Evolutionary conservation across 78 protist genomes (phyloP).

Genomic region (Chrysochromulina tobinii): DNA sequence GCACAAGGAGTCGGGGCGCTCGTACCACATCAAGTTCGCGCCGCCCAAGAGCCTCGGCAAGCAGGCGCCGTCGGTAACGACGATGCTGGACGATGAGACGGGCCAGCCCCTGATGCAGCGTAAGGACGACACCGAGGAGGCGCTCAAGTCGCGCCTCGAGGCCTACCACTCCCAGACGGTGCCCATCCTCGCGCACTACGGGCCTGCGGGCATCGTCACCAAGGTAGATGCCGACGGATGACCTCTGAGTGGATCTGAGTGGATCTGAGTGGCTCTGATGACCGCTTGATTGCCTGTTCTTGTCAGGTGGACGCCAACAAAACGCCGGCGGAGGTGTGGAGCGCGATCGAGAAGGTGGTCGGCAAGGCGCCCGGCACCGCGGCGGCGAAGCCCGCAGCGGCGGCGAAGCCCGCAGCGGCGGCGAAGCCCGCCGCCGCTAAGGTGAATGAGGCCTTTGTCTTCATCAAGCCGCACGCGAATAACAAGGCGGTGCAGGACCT

Average conservation of each 20-base stretch:
- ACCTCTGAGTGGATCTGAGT: no score
- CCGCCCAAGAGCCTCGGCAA: constrained; percentile 63
- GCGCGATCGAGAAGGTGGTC: no score
- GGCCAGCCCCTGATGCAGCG: constrained; percentile 92
- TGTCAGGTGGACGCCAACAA: no score
- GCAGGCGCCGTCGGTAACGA: background rate
- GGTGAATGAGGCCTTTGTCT: background rate
- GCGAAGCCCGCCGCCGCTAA: no score
- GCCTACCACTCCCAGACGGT: constrained; percentile 59
- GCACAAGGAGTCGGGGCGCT: constrained; percentile 83
- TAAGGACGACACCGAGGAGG: constrained; percentile 84
- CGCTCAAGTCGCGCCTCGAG: constrained; percentile 55
- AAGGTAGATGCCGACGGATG: background rate
- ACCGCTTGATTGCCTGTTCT: no score
- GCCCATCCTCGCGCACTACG: background rate
- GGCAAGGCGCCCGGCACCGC: no score
- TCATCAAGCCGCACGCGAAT: background rate
- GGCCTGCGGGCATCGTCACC: background rate
- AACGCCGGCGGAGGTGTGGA: no score
- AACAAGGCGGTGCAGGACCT: background rate
- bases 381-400: no score
- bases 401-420: no score
- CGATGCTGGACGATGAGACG: constrained; percentile 74
- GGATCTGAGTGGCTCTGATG: no score
- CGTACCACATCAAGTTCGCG: constrained; percentile 77